These are phyloP conservation scores for Ustilago xerochloae DNA, from an alignment of 1,284 basidiomycete species.

Conservation along the genomic window DNA sequence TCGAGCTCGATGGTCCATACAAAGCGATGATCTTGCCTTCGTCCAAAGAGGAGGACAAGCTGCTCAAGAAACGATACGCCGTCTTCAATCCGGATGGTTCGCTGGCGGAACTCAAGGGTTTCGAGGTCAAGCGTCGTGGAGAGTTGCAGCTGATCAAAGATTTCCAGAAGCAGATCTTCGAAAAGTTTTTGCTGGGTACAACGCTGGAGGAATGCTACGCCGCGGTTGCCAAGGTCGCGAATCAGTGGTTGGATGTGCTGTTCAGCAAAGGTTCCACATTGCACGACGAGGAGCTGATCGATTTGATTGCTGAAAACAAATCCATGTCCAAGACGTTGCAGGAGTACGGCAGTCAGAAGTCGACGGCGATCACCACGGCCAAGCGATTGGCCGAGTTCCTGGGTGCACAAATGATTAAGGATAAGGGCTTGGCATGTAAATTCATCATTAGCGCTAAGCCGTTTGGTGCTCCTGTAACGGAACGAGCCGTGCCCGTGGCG, in stretches of 20 bases:
- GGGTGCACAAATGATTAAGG: conserved; percentile 98
- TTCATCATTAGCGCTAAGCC: conserved; percentile 98
- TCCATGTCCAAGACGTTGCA: conserved; percentile 97
- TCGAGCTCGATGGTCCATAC: conserved; percentile 98
- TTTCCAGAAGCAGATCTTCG: conserved; percentile 98
- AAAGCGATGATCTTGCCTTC: conserved; percentile 99
- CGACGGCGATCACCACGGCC: conserved; percentile 97
- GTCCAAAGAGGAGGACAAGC: conserved; percentile 98
- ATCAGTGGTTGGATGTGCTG: conserved; percentile 97
- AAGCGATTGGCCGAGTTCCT: conserved; percentile 94
- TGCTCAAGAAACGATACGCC: conserved; percentile 98
- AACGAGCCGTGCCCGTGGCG: conserved; percentile 96
- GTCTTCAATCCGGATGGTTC: conserved; percentile 99
- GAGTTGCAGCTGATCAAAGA: conserved; percentile 99
- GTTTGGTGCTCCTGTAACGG: conserved; percentile 92
- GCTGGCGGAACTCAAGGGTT: conserved; percentile 96
- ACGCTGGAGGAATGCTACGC: conserved; percentile 96
- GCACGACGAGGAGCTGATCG: conserved; percentile 91
- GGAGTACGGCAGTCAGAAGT: conserved; percentile 96
- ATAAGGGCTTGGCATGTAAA: conserved; percentile 98
- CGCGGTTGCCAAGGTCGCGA: conserved; percentile 90
- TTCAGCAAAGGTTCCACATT: conserved; percentile 86
- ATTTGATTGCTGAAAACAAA: conserved; percentile 97
- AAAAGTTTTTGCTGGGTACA: conserved; percentile 91
- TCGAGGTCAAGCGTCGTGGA: conserved; percentile 97